These are phyloP conservation scores for Raddia distichophylla DNA, from an alignment of 176 grass and related monocot genomes.

Conservation along the genomic window DNA sequence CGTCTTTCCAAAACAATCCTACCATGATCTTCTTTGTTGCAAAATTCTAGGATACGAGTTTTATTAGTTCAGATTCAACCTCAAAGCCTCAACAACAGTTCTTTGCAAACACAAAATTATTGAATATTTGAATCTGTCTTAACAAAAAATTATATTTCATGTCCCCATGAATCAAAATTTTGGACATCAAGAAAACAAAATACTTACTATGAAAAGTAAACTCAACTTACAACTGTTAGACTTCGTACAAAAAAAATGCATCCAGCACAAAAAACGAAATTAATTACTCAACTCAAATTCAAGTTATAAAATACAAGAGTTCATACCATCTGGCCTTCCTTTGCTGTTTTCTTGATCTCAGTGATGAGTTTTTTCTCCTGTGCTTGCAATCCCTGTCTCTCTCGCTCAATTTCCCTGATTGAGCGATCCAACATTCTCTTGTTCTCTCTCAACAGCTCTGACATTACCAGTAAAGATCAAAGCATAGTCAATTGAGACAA, in stretches of 20 bases:
- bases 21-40: not conserved
- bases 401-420: slow-evolving; percentile 72
- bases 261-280: not conserved
- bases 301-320: not conserved
- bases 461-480: not conserved
- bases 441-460: slow-evolving; percentile 76
- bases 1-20: not conserved
- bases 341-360: slow-evolving; percentile 84
- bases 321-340: slow-evolving; percentile 84
- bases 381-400: slow-evolving; percentile 71
- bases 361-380: slow-evolving; percentile 81
- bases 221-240: not conserved
- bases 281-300: not conserved
- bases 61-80: not conserved
- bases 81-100: not conserved
- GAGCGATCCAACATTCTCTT: slow-evolving; percentile 79
- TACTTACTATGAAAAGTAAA: not conserved
- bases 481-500: not conserved
- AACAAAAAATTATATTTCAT: not conserved
- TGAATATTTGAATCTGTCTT: too few species aligned
- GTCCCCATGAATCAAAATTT: not conserved
- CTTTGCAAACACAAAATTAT: not conserved
- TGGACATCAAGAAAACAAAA: not conserved
- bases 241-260: not conserved
- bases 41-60: not conserved